Evolutionary conservation across 2,329 filamentous ascomycete genomes (phyloP).

Genomic region (Fusarium cicatricum): DNA sequence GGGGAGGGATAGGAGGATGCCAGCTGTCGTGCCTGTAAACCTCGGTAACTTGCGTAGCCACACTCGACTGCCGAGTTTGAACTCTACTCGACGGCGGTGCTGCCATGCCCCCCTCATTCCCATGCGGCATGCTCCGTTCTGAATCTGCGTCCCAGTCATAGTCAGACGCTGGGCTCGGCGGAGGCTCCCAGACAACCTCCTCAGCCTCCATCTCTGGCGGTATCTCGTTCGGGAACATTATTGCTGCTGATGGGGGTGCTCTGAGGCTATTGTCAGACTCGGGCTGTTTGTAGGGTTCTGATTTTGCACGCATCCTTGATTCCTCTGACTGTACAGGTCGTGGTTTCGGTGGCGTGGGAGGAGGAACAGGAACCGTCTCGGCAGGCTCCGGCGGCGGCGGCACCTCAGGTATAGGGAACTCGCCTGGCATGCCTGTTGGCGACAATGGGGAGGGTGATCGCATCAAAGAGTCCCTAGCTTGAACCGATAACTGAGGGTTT

Average conservation of each 20-base stretch:
- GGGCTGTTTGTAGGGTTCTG: conserved; percentile 13
- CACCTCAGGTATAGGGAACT: conserved; percentile 10
- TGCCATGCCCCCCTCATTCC: conserved; percentile 1
- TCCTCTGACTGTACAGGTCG: conserved; percentile 6
- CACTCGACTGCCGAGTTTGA: conserved; percentile 15
- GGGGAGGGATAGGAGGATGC: neutral
- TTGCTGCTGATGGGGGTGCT: conserved; percentile 4
- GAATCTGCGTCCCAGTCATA: conserved; percentile 7
- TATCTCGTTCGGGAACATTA: conserved; percentile 12
- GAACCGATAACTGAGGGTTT: conserved; percentile 1
- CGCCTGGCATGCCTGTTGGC: conserved; percentile 18
- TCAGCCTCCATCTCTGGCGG: conserved; percentile 11
- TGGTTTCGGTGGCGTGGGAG: conserved; percentile 30
- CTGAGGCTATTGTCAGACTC: neutral
- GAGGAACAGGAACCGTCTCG: conserved; percentile 16
- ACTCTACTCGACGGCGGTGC: conserved; percentile 2
- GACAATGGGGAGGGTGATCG: conserved; percentile 11
- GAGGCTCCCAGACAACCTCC: conserved; percentile 14
- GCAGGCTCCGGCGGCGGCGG: conserved; percentile 26
- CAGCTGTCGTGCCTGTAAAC: conserved; percentile 5
- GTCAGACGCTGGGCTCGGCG: conserved; percentile 11
- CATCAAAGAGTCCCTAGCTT: neutral
- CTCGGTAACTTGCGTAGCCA: conserved; percentile 8
- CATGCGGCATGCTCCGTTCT: conserved; percentile 2
- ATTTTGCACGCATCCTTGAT: conserved; percentile 9